phyloP scores from a whole-genome alignment of 2,329 filamentous ascomycete genomes.

The Monilinia polystroma region DNA sequence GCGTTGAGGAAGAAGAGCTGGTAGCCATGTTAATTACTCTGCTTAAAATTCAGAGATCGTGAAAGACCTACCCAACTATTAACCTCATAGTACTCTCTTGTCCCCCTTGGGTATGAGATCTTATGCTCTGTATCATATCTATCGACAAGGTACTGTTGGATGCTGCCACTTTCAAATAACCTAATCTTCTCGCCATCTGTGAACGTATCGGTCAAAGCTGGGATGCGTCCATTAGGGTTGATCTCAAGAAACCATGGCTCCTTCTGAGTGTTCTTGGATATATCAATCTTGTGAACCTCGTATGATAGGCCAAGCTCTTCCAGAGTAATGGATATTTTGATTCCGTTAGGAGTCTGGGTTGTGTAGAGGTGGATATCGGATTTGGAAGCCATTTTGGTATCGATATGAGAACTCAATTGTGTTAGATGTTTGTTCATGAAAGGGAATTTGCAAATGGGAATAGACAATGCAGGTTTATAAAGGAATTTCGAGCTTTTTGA shows the following conservation, averaged over 20 bases:
- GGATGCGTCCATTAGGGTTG: slow-evolving; percentile 91
- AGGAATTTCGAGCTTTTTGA: background rate
- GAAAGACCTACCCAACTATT: slow-evolving; percentile 65
- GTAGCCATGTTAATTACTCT: slow-evolving; percentile 17
- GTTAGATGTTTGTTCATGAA: slow-evolving; percentile 32
- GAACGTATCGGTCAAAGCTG: slow-evolving; percentile 78
- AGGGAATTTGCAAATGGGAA: background rate
- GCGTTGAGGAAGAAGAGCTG: slow-evolving; percentile 71
- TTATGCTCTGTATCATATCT: slow-evolving; percentile 80
- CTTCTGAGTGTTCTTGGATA: slow-evolving; percentile 76
- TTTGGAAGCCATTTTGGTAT: slow-evolving; percentile 45
- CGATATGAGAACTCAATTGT: slow-evolving; percentile 29
- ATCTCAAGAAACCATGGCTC: slow-evolving; percentile 86
- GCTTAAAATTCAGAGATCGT: background rate
- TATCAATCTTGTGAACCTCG: slow-evolving; percentile 69
- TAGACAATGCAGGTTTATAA: background rate
- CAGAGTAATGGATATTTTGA: slow-evolving; percentile 83
- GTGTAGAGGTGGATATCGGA: slow-evolving; percentile 51
- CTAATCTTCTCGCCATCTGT: slow-evolving; percentile 69
- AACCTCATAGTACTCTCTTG: slow-evolving; percentile 73
- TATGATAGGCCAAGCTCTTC: slow-evolving; percentile 86
- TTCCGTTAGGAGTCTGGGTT: slow-evolving; percentile 79
- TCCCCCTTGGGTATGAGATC: slow-evolving; percentile 72
- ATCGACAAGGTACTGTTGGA: slow-evolving; percentile 80
- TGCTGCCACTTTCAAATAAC: slow-evolving; percentile 80